Evolutionary conservation across 2,329 filamentous ascomycete genomes (phyloP).

Genomic region (Microsporum canis): DNA sequence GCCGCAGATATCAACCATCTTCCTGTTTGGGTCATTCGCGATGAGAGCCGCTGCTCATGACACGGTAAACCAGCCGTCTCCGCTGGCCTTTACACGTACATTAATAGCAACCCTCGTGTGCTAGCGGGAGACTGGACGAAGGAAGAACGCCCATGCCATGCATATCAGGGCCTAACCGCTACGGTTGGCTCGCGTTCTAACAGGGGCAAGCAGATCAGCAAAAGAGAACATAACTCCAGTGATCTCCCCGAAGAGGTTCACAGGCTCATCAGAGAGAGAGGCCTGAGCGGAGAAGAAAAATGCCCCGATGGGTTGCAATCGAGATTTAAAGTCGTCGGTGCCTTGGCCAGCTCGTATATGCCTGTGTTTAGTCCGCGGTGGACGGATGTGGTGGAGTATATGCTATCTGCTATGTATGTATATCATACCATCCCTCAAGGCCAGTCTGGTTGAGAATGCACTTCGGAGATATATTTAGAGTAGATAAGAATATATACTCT

Average conservation of each 20-base stretch:
- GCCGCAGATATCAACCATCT: not conserved
- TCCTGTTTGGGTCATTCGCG: not conserved
- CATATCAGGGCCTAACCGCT: not conserved
- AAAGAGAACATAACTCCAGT: no score
- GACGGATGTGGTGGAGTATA: not conserved
- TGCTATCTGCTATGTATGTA: no score
- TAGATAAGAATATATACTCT: not conserved
- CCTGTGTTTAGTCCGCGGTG: not conserved
- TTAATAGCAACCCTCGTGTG: not conserved
- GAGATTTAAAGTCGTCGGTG: not conserved
- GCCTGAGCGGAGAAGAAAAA: not conserved
- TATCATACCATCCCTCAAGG: not conserved
- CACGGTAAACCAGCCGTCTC: not conserved
- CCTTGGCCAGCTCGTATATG: not conserved
- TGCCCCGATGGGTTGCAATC: not conserved
- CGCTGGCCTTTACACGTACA: not conserved
- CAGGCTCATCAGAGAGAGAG: not conserved
- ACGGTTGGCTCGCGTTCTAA: not conserved
- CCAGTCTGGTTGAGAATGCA: not conserved
- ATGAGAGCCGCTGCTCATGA: not conserved
- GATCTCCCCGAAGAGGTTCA: no score
- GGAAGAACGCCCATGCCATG: no score
- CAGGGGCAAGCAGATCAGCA: not conserved
- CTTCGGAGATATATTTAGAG: not conserved
- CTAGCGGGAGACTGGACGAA: not conserved